Percentiles rank a stretch among this genome's conserved stretches.
These are phyloP conservation scores for Quercus parvula DNA, from an alignment of 306 rosid genomes.

Conservation along the genomic window DNA sequence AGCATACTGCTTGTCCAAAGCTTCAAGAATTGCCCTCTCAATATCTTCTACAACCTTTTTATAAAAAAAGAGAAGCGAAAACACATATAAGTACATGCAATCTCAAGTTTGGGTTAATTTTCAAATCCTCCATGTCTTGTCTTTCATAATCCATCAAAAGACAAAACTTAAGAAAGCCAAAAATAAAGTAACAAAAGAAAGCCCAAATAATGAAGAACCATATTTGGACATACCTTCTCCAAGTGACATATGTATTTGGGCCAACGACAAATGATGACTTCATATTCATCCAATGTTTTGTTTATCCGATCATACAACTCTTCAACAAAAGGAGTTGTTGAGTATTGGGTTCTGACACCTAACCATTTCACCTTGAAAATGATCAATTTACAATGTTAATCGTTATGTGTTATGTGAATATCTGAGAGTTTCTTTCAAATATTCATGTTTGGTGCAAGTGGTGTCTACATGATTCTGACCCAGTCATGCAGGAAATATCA, in stretches of 20 bases:
- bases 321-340: constrained; percentile 25
- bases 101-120: not conserved
- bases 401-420: not conserved
- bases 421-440: not conserved
- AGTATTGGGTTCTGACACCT: constrained; percentile 19
- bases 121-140: not conserved
- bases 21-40: constrained; percentile 30
- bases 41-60: constrained; percentile 31
- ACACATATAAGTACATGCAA: not conserved
- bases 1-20: constrained; percentile 26
- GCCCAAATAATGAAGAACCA: not conserved
- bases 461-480: not conserved
- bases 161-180: not conserved
- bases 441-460: not conserved
- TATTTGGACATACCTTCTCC: constrained; percentile 28
- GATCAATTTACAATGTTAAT: not conserved
- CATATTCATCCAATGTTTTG: constrained; percentile 26
- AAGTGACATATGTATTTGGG: constrained; percentile 22
- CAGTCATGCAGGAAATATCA: not conserved
- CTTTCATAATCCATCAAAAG: not conserved
- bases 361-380: constrained; percentile 29
- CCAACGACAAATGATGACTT: constrained; percentile 31
- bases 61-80: not conserved
- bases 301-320: constrained; percentile 21
- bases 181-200: not conserved